Evolutionary conservation across 495 filamentous ascomycete genomes (phyloP).

Genomic region (Tuber calosporum): DNA sequence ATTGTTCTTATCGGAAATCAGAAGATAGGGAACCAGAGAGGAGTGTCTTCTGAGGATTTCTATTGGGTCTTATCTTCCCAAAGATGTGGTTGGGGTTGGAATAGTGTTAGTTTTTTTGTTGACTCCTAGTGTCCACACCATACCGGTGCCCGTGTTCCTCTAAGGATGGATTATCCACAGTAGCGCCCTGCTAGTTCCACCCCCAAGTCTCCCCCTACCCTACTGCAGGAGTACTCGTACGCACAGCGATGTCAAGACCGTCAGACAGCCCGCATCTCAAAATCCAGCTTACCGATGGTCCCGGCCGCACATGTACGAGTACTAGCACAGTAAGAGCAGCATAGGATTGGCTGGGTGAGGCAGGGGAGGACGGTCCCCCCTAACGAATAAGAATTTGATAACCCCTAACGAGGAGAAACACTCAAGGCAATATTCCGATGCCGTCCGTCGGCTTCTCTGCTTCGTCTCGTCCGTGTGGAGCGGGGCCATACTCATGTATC

Average conservation of each 20-base stretch:
- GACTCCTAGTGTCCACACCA: no score
- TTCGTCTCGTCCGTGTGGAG: neutral
- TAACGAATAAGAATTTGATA: no score
- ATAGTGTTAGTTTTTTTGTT: no score
- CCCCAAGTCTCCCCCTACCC: neutral
- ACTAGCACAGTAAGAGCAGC: neutral
- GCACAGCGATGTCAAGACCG: neutral
- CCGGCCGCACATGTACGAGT: neutral
- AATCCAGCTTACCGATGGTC: neutral
- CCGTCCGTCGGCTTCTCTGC: slow-evolving; percentile 1
- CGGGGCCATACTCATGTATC: neutral
- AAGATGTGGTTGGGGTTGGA: no score
- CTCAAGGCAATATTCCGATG: slow-evolving; percentile 3
- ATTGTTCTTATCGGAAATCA: no score
- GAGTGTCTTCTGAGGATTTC: no score
- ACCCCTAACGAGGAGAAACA: neutral
- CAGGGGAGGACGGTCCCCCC: neutral
- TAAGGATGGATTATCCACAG: neutral
- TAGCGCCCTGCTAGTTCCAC: neutral
- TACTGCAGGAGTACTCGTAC: neutral
- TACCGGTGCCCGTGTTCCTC: neutral
- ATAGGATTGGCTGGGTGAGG: neutral
- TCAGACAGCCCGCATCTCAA: neutral
- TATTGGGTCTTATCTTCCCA: no score
- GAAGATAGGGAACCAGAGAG: no score